A percentile compares a stretch with the other conserved stretches of the same genome.
These are phyloP conservation scores for Amaranthus cruentus DNA, from an alignment of 148 eudicot species.

Conservation along the genomic window DNA sequence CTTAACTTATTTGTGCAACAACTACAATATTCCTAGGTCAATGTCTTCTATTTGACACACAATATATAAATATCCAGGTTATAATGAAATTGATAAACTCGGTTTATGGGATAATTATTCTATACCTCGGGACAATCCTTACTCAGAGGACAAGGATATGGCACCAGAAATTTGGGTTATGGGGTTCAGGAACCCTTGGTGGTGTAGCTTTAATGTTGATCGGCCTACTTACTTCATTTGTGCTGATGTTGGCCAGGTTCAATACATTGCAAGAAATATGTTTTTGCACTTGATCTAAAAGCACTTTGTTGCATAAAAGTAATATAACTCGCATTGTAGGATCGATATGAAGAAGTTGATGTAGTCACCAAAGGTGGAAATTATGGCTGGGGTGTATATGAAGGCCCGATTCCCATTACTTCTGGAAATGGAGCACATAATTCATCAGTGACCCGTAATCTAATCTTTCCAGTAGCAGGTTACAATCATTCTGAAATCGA, in stretches of 20 bases:
- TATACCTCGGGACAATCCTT: constrained; percentile 75
- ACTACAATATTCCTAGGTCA: neutral
- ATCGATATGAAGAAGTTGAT: constrained; percentile 84
- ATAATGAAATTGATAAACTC: constrained; percentile 44
- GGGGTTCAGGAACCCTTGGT: constrained; percentile 93
- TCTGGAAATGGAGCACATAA: constrained; percentile 29
- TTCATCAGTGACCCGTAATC: constrained; percentile 29
- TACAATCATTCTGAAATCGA: constrained; percentile 63
- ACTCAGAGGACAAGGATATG: constrained; percentile 53
- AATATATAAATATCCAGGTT: constrained; percentile 32
- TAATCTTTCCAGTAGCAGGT: constrained; percentile 71
- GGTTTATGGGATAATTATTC: constrained; percentile 85
- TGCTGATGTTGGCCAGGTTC: constrained; percentile 82
- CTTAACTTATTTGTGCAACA: neutral
- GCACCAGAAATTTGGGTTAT: constrained; percentile 82
- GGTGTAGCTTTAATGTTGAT: constrained; percentile 84
- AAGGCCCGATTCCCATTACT: constrained; percentile 50
- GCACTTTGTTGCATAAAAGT: neutral
- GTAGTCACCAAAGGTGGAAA: constrained; percentile 83
- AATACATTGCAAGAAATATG: neutral
- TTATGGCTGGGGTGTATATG: constrained; percentile 78
- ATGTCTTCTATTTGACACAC: neutral
- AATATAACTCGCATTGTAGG: constrained; percentile 32
- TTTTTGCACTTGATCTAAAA: neutral
- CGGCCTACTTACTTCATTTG: constrained; percentile 90